These are phyloP conservation scores for Pachysandra terminalis DNA, from an alignment of 164 flowering plant genomes.

Conservation along the genomic window DNA sequence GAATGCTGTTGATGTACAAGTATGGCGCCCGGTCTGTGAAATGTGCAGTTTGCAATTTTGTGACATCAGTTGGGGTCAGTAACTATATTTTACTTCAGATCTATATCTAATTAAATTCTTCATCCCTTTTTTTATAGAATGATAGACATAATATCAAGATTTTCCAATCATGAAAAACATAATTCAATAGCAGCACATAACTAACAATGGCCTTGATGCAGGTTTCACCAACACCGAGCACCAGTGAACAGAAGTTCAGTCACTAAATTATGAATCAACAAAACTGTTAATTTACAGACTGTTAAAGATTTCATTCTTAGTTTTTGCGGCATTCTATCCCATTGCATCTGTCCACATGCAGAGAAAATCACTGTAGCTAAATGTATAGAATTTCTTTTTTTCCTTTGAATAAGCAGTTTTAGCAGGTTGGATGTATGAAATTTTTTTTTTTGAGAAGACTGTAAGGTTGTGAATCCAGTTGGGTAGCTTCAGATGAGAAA, in stretches of 20 bases:
- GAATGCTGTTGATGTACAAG: constrained; percentile 85
- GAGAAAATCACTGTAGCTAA: constrained; percentile 13
- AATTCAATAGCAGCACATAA: too few species aligned
- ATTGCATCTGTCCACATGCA: constrained; percentile 10
- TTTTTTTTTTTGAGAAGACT: constrained; percentile 15
- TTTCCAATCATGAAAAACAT: too few species aligned
- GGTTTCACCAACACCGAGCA: constrained; percentile 72
- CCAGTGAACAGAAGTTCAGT: constrained; percentile 63
- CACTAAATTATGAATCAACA: constrained; percentile 17
- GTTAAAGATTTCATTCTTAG: constrained; percentile 13
- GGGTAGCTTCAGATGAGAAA: constrained; percentile 16
- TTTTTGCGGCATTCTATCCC: constrained; percentile 1
- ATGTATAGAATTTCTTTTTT: constrained; percentile 39
- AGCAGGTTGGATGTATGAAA: constrained; percentile 20
- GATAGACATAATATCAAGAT: too few species aligned
- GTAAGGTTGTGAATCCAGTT: constrained; percentile 15
- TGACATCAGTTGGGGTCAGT: constrained; percentile 83
- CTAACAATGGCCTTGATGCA: constrained; percentile 21
- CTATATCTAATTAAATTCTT: neutral
- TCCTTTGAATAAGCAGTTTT: constrained; percentile 41
- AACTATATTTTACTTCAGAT: neutral
- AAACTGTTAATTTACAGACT: constrained; percentile 5
- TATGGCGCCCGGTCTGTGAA: constrained; percentile 92
- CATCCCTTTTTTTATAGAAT: too few species aligned
- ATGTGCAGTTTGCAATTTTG: constrained; percentile 92